Conservation (phyloP, 2,329 filamentous ascomycete genomes). For the Sporothrix mexicana region DNA sequence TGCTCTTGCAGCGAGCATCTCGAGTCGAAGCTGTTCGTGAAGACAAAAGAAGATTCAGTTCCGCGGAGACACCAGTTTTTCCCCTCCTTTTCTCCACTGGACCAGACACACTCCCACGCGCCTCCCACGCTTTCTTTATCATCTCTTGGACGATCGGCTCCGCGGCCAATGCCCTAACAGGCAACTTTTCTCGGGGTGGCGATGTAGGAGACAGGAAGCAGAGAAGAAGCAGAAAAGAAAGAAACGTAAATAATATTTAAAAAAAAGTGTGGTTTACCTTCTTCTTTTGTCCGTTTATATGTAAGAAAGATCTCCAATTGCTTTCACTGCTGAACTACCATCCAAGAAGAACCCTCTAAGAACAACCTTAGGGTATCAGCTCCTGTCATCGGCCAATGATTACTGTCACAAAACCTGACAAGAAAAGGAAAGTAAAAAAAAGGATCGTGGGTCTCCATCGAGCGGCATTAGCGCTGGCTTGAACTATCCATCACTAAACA, state of each 20-base stretch:
- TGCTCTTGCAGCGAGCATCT: too few species aligned
- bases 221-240: too few species aligned
- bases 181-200: background rate
- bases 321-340: too few species aligned
- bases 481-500: background rate
- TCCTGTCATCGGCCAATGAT: background rate
- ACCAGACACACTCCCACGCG: background rate
- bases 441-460: background rate
- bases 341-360: background rate
- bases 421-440: background rate
- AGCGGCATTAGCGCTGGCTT: slow-evolving; percentile 8
- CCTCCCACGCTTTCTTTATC: background rate
- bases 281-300: too few species aligned
- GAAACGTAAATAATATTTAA: too few species aligned
- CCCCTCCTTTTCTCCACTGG: slow-evolving; percentile 8
- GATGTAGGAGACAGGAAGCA: too few species aligned
- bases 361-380: background rate
- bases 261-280: too few species aligned
- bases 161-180: slow-evolving; percentile 6
- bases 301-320: too few species aligned
- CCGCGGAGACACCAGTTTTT: too few species aligned
- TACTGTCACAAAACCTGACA: background rate
- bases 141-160: background rate
- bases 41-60: too few species aligned
- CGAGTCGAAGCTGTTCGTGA: too few species aligned